Base-by-base conservation (phyloP, 108 stramenopile species). In the Pseudonitzschia delicatissima region DNA sequence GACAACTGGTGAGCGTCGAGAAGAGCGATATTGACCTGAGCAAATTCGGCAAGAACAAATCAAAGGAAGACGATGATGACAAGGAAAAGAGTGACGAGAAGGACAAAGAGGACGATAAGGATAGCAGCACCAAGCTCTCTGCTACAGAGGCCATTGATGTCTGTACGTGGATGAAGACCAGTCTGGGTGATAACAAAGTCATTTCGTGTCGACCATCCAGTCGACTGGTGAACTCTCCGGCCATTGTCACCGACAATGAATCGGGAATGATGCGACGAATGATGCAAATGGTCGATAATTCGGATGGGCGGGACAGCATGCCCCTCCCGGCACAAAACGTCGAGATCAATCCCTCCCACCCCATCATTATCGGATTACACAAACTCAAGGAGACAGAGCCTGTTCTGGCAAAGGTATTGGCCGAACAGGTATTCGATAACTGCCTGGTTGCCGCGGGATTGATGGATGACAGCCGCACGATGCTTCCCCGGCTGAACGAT, bases 181-280 rank as follows among this genome's bases (percentile, higher is more conserved):
- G 83, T 1, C 59, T 92, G 4, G 68, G 81, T 4, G 85, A 86
- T 15, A 66, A 80, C 27, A 85, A 91, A 60, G 88, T 98, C 31
- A 69, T 82, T 2, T 78, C 85, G 48, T 97, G 94, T 67, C 82
- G 79, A 53, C 82, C 84, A 5, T 97, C 97, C 12, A 74, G 71
- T 21, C 87, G 98, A 5, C 79, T 99, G 26, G 66, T 67, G 9
- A 80, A 84, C 50, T 96, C 98, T 23, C 99, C 99, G 2, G 99
- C 99, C 33, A 93, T 99, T 57, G 81, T 99, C 47, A 94, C 96
- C 1, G 97, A 96, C 85, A 94, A 96, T 63, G 99, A 99, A 78
- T 94, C 92, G 13, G 97, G 92, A 29, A 87, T 97, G 1, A 71
- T 98, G 72, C 82, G 98, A 55, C 81, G 96, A 18, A 98, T 99